Conservation (phyloP, 108 stramenopile species). For the Nitzschia sp. region DNA sequence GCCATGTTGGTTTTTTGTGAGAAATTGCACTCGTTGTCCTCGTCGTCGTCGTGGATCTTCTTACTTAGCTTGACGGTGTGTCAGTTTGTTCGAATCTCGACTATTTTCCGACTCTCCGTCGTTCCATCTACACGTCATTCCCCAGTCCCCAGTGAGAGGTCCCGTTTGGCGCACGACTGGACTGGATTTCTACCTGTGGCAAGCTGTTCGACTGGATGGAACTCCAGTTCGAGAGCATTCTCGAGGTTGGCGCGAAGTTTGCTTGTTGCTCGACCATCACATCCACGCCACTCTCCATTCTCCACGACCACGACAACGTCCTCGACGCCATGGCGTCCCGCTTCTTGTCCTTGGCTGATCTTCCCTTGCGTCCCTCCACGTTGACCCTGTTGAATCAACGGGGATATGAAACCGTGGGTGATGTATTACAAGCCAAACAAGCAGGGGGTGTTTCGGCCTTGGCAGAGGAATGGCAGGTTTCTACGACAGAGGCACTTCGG, state of each 20-base stretch:
- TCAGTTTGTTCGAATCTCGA: no score
- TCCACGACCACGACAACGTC: not conserved
- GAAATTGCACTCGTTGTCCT: not conserved
- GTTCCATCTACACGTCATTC: no score
- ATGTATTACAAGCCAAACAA: conserved; percentile 43
- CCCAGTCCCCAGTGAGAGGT: no score
- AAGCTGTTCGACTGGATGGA: no score
- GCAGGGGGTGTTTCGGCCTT: conserved; percentile 33
- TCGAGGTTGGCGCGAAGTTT: conserved; percentile 4
- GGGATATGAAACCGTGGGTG: conserved; percentile 64
- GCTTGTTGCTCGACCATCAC: no score
- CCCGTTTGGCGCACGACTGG: no score
- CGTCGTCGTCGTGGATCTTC: not conserved
- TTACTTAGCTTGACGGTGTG: no score
- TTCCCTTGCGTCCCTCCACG: conserved; percentile 77
- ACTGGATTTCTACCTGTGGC: no score
- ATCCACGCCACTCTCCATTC: not conserved
- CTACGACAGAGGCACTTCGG: conserved; percentile 29
- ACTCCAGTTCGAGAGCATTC: no score
- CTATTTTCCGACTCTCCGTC: no score
- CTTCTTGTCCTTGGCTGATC: conserved; percentile 42
- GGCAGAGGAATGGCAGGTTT: conserved; percentile 47
- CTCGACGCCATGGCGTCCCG: not conserved
- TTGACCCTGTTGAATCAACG: conserved; percentile 51
- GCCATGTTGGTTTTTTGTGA: conserved; percentile 57